Evolutionary conservation across 2,329 filamentous ascomycete genomes (phyloP).

Genomic region (Stachybotrys chlorohalonatus): DNA sequence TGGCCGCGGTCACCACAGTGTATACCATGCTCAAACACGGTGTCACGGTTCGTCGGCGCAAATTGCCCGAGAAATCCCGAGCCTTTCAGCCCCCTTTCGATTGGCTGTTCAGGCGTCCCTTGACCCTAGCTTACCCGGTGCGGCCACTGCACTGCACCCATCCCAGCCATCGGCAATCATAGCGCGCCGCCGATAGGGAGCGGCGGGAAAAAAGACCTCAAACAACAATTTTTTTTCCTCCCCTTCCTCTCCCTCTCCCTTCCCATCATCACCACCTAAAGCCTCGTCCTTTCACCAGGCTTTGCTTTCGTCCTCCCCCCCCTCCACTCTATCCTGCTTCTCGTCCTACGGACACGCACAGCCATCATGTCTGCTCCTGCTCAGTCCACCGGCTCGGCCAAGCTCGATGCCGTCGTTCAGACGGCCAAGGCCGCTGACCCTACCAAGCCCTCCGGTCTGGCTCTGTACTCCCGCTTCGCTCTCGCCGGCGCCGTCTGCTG

Average conservation of each 20-base stretch:
- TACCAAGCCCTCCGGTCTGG: conserved; percentile 40
- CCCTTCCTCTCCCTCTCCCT: neutral
- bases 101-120: neutral
- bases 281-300: neutral
- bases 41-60: neutral
- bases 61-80: conserved; percentile 1
- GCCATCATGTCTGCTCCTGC: neutral
- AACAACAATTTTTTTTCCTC: neutral
- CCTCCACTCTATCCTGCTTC: conserved; percentile 1
- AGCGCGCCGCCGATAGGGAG: neutral
- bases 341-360: neutral
- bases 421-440: conserved; percentile 30
- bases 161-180: neutral
- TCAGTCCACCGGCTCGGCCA: conserved; percentile 16
- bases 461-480: conserved; percentile 91
- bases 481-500: conserved; percentile 97
- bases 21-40: neutral
- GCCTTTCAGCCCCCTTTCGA: neutral
- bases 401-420: conserved; percentile 36
- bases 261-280: neutral
- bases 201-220: conserved; percentile 1
- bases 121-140: neutral
- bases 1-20: neutral
- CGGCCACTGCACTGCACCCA: neutral
- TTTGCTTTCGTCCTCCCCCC: neutral